Conservation (phyloP, 2,329 filamentous ascomycete genomes). For the Phaeosphaeriaceae sp. region DNA sequence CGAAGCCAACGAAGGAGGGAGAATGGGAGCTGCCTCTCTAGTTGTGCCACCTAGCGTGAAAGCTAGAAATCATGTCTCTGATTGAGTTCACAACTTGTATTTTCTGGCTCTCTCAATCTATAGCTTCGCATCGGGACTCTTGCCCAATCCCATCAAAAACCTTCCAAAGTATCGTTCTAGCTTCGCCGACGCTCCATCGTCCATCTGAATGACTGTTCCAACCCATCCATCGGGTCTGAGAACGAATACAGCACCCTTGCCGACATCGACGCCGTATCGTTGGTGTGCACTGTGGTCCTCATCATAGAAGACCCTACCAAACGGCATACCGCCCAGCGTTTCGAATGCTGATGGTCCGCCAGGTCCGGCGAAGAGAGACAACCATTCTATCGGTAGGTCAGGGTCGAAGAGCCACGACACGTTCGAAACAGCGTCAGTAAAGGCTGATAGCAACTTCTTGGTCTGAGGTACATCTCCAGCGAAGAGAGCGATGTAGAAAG, state of each 20-base stretch:
- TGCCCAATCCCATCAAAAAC: conserved; percentile 18
- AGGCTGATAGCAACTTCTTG: conserved; percentile 10
- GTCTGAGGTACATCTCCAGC: conserved; percentile 40
- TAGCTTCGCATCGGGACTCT: background rate
- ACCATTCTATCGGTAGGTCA: conserved; percentile 25
- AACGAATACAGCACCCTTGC: conserved; percentile 36
- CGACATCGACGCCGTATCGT: conserved; percentile 36
- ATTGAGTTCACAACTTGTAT: background rate
- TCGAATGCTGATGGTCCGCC: conserved; percentile 39
- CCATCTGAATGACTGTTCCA: conserved; percentile 27
- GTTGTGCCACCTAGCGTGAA: background rate
- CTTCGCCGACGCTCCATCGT: conserved; percentile 10
- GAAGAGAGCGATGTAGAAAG: conserved; percentile 55
- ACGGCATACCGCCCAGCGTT: conserved; percentile 34
- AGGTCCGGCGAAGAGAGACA: conserved; percentile 35
- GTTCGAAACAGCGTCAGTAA: conserved; percentile 14
- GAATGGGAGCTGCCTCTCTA: conserved; percentile 31
- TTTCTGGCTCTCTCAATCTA: background rate
- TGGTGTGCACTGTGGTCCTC: conserved; percentile 36
- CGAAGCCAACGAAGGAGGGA: conserved; percentile 34
- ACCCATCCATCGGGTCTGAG: conserved; percentile 45
- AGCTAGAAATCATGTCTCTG: background rate
- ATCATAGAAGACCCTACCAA: conserved; percentile 49
- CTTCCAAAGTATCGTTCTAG: conserved; percentile 30
- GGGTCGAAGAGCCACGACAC: conserved; percentile 19